A percentile compares a stretch with the other conserved stretches of the same genome.
These are phyloP conservation scores for Colletotrichum caudatum DNA, from an alignment of 2,329 filamentous ascomycete genomes.

Conservation along the genomic window DNA sequence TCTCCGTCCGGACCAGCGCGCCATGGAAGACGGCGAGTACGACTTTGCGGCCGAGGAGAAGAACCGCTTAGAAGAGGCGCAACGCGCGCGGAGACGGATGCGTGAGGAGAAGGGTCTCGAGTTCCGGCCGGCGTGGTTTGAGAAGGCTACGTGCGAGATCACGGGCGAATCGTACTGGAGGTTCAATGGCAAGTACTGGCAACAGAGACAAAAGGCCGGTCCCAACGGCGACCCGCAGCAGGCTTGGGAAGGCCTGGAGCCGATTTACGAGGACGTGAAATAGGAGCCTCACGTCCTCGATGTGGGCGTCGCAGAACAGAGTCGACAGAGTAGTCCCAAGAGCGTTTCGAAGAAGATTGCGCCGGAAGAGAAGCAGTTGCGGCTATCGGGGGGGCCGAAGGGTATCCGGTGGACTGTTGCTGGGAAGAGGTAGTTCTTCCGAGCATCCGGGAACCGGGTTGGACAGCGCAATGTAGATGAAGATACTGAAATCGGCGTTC, in stretches of 20 bases:
- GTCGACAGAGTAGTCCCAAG: neutral
- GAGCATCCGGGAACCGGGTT: neutral
- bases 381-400: neutral
- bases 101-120: constrained; percentile 84
- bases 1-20: constrained; percentile 92
- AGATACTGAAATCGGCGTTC: constrained; percentile 31
- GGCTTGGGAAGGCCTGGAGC: constrained; percentile 80
- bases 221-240: constrained; percentile 62
- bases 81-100: constrained; percentile 79
- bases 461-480: constrained; percentile 23
- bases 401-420: constrained; percentile 18
- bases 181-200: constrained; percentile 92
- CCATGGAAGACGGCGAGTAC: constrained; percentile 99
- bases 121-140: constrained; percentile 89
- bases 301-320: neutral
- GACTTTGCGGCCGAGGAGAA: constrained; percentile 94
- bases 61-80: constrained; percentile 92
- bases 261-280: constrained; percentile 69
- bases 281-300: constrained; percentile 2
- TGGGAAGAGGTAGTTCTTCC: constrained; percentile 9
- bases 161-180: constrained; percentile 94
- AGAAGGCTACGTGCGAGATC: constrained; percentile 75
- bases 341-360: neutral
- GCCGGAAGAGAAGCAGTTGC: constrained; percentile 1
- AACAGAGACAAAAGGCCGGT: constrained; percentile 74